Base-by-base conservation (phyloP, 23 red algal genomes). In the Agarophyton chilense region DNA sequence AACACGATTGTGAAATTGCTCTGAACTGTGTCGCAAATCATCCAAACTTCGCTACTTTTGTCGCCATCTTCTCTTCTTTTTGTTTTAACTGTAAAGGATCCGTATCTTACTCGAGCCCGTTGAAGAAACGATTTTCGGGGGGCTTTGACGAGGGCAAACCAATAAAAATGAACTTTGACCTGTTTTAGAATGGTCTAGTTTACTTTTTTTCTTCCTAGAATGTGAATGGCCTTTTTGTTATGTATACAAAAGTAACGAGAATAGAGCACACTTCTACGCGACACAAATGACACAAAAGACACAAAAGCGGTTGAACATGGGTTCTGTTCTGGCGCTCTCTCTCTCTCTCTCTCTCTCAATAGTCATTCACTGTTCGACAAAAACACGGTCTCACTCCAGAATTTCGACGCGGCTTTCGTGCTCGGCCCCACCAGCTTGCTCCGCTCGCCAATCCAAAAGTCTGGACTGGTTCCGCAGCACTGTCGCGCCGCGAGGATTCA, bases 391-490 rank as follows among this genome's bases (percentile, higher is more conserved):
- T 40, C 32, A 40, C 63, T 70, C 63, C 3, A 70, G 63, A n/a
- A 43, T 40, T 43, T 70, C 33, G 6, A 40, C 63, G 25, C 33
- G 33, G 16, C 33, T 70, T 32, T 70, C 63, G 17, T 39, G 43
- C 5, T 41, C 43, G 16, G 79, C 55, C 56, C 29, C 56, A 44
- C 38, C 79, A 38, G 53, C 52, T 52, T 52, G 47, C 0, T 83
- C 56, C 38, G 34, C 19, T 42, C 53, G 79, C 79, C 79, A 83
- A 38, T 83, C 79, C 0, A 83, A 38, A 18, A 83, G 53, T 65
- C 79, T 83, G 13, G 79, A 62, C 39, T 83, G 79, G n/a, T 83
- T 63, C 24, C 79, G 79, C 29, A 83, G 56, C 31, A 65, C 52
- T n/a, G 52, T 58, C 26, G 56, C 54, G 16, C 79, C 79, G 12